These are phyloP conservation scores for Begonia fuchsioides DNA, from an alignment of 306 rosid genomes.

Conservation along the genomic window DNA sequence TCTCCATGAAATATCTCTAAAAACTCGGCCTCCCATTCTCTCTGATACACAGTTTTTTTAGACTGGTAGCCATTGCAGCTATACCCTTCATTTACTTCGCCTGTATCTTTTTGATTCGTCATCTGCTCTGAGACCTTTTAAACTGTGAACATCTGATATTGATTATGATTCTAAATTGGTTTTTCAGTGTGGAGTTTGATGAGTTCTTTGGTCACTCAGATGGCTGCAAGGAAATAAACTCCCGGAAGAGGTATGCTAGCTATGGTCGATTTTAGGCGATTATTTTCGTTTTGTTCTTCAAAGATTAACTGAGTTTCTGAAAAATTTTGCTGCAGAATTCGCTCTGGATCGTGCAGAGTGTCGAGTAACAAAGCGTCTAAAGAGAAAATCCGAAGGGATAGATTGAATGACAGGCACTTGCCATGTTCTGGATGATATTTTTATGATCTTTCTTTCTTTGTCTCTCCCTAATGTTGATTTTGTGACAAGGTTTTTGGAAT, in stretches of 20 bases:
- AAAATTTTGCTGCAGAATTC: slow-evolving; percentile 25
- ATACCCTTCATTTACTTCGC: neutral
- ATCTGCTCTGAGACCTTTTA: neutral
- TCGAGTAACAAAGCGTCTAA: slow-evolving; percentile 70
- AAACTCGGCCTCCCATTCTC: neutral
- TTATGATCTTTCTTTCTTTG: slow-evolving; percentile 6
- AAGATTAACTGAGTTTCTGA: neutral
- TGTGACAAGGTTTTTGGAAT: slow-evolving; percentile 59
- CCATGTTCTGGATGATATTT: slow-evolving; percentile 5
- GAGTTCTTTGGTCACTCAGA: slow-evolving; percentile 21
- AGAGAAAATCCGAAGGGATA: slow-evolving; percentile 84
- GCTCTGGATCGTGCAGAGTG: slow-evolving; percentile 37
- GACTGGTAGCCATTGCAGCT: neutral
- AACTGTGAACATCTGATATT: neutral
- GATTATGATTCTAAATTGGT: neutral
- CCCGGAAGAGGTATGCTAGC: slow-evolving; percentile 44
- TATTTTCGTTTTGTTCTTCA: neutral
- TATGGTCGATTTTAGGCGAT: neutral
- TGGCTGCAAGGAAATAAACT: slow-evolving; percentile 31
- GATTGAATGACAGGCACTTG: slow-evolving; percentile 71
- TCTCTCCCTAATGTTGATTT: slow-evolving; percentile 12
- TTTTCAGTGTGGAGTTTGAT: slow-evolving; percentile 42
- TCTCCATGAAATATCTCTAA: neutral
- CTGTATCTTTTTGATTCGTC: neutral
- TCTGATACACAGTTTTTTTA: too few species aligned